Percentiles rank a stretch among this genome's conserved stretches.
phyloP scores from a whole-genome alignment of 768 basidiomycete genomes.

The Tubosaeta brunneosetosa region DNA sequence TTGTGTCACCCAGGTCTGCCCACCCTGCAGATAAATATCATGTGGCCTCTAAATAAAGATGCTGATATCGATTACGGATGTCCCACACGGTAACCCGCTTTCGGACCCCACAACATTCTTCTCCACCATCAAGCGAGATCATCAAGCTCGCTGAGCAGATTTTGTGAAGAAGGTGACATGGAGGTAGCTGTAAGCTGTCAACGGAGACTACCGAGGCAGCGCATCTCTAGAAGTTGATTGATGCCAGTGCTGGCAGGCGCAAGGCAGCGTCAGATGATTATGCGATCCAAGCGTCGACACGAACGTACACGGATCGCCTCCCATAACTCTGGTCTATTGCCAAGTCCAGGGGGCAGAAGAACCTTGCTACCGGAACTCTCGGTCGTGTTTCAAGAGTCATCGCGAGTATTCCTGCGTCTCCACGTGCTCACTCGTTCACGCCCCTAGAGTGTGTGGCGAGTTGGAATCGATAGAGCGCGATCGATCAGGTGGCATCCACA shows the following conservation, averaged over 20 bases:
- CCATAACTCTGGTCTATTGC: neutral
- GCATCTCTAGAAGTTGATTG: neutral
- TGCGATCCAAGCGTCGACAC: neutral
- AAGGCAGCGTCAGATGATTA: neutral
- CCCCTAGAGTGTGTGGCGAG: neutral
- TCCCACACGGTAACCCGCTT: slow-evolving; percentile 10
- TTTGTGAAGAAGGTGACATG: neutral
- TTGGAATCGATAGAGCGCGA: neutral
- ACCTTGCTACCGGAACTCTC: neutral
- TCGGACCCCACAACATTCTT: slow-evolving; percentile 26
- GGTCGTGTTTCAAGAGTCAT: neutral
- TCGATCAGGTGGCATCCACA: neutral
- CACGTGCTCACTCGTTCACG: neutral
- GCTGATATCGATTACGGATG: neutral
- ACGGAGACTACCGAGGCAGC: slow-evolving; percentile 3
- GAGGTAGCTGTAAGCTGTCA: neutral
- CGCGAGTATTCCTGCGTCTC: neutral
- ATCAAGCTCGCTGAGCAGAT: slow-evolving; percentile 7
- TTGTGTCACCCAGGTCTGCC: no score
- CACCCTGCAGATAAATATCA: neutral
- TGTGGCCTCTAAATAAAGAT: slow-evolving; percentile 2
- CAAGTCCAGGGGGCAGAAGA: neutral
- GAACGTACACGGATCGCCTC: neutral
- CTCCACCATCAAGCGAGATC: slow-evolving; percentile 15
- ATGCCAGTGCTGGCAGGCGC: neutral